Conservation (phyloP, 2,329 filamentous ascomycete species). For the Hysterium pulicare region DNA sequence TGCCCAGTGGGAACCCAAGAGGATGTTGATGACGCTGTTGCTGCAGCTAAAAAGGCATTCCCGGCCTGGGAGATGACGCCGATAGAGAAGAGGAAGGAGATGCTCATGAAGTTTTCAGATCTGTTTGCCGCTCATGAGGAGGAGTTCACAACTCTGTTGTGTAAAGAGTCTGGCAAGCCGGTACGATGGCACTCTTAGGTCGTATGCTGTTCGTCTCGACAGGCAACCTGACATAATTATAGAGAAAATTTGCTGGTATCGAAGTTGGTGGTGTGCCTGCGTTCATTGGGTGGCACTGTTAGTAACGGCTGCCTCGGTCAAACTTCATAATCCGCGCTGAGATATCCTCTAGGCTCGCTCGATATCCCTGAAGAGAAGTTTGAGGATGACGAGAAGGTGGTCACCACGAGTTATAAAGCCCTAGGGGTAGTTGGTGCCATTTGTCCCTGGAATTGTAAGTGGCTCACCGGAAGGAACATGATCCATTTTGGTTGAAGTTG, state of each 20-base stretch:
- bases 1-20: conserved; percentile 43
- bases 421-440: conserved; percentile 43
- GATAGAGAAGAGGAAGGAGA: background rate
- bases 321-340: background rate
- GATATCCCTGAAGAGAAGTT: conserved; percentile 32
- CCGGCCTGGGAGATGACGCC: conserved; percentile 35
- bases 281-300: conserved; percentile 18
- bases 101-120: background rate
- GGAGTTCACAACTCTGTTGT: conserved; percentile 1
- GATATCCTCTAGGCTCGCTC: background rate
- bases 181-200: conserved; percentile 12
- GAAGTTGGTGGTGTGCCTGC: conserved; percentile 25
- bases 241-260: conserved; percentile 27
- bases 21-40: conserved; percentile 48
- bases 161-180: conserved; percentile 7
- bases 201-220: background rate
- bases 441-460: conserved; percentile 4
- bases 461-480: background rate
- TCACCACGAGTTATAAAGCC: conserved; percentile 47
- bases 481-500: too few species aligned
- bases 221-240: too few species aligned
- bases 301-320: background rate
- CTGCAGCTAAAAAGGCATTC: conserved; percentile 41
- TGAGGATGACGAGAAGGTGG: conserved; percentile 47
- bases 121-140: conserved; percentile 1